Conservation (phyloP, 225 moss, liverwort and hornwort genomes). For the Polytrichum formosum region DNA sequence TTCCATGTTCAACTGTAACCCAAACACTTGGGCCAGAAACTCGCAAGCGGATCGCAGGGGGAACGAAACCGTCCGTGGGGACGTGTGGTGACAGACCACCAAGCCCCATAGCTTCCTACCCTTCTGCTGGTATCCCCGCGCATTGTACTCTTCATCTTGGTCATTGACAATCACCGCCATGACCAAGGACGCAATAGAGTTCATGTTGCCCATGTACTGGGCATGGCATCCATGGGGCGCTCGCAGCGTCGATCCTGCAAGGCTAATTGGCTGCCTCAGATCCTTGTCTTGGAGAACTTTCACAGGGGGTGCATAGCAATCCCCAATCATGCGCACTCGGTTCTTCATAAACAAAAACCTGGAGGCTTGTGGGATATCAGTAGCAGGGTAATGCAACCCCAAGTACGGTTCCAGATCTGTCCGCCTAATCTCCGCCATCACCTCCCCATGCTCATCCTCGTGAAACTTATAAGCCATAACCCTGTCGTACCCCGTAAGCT, state of each 20-base stretch:
- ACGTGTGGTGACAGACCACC: conserved; percentile 58
- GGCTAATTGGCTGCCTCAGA: conserved; percentile 47
- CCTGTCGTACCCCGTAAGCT: conserved; percentile 58
- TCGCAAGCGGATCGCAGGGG: conserved; percentile 61
- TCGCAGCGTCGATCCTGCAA: conserved; percentile 54
- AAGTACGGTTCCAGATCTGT: conserved; percentile 56
- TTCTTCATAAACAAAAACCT: conserved; percentile 60
- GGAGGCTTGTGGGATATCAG: conserved; percentile 57
- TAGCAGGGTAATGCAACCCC: conserved; percentile 55
- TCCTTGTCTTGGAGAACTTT: conserved; percentile 61
- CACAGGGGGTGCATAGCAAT: conserved; percentile 57
- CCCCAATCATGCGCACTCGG: conserved; percentile 61
- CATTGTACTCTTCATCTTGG: conserved; percentile 32
- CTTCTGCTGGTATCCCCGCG: conserved; percentile 40
- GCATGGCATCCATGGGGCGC: conserved; percentile 65
- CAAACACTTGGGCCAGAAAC: conserved; percentile 60
- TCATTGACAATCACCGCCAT: conserved; percentile 69
- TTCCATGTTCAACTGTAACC: conserved; percentile 59
- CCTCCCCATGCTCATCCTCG: conserved; percentile 61
- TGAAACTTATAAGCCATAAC: conserved; percentile 63
- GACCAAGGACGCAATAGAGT: conserved; percentile 47
- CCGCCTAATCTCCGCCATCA: conserved; percentile 57
- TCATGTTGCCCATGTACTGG: conserved; percentile 68
- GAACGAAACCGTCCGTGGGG: conserved; percentile 49
- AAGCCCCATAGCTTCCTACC: conserved; percentile 60